Base-by-base conservation (phyloP, 2,329 filamentous ascomycete species). In the Leptographium wingfieldii region DNA sequence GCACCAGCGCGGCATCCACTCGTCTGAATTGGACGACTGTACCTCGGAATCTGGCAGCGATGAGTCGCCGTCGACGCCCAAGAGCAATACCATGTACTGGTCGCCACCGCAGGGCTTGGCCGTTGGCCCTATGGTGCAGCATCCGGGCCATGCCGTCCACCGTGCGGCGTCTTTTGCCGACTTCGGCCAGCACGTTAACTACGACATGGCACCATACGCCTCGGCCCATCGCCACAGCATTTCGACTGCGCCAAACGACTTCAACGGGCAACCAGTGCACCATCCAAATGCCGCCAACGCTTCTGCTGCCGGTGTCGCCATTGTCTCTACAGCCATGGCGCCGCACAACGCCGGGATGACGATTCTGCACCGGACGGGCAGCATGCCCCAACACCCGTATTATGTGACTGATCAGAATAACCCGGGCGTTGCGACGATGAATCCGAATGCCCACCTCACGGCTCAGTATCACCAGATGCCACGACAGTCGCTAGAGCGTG, bases 351-450 rank as follows among this genome's bases (percentile, higher is more conserved):
- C 73, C 3, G 69, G 69, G 31, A 72, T 77, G 53, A 76, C 77
- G 22, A 75, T 81, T 67, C 67, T 80, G 55, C 78, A 79, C 64
- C 74, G 77, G 58, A 73, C 75, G n/a, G 66, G 75, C 5, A 77
- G 74, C 67, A 71, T 80, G 66, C 73, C 76, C 3, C 69, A 74
- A 55, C 75, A 76, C 58, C 69, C 71, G 6, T 82, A 77, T 68
- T 86, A 83, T 65, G 76, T 85, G 35, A 78, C 83, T 1, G 82
- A 86, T 60, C 80, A 83, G 64, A 78, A 76, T 67, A 84, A 84
- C 65, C 81, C 82, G 11, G 80, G 78, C 14, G 78, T 86, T 6
- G 82, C 81, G 38, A 85, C 81, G 14, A 80, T 85, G 77, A 82
- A 80, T 69, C 76, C 80, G 12, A 61, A 61, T 12, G 43, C 62